phyloP scores from a whole-genome alignment of 176 grass and related monocot species.

The Miscanthus lutarioriparius region DNA sequence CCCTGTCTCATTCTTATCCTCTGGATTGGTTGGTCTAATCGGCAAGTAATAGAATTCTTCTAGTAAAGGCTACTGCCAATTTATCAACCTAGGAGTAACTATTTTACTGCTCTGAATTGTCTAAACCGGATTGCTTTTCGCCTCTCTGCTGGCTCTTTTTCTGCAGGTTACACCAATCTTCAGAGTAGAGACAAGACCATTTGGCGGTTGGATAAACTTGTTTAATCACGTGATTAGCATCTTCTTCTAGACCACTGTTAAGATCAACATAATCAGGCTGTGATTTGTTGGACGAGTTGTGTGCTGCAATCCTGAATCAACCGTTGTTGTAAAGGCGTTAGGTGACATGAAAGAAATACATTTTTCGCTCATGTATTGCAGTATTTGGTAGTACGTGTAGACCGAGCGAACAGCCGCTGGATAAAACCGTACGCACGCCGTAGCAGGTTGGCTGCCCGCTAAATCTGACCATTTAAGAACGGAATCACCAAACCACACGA shows the following conservation, averaged over 20 bases:
- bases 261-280: neutral
- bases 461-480: constrained; percentile 13
- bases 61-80: too few relatives aligned
- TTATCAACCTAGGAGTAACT: too few relatives aligned
- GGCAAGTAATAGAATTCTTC: constrained; percentile 4
- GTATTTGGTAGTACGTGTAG: too few relatives aligned
- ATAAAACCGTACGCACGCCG: constrained; percentile 15
- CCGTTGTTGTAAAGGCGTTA: neutral
- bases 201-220: neutral
- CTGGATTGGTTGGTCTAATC: neutral
- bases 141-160: neutral
- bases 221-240: neutral
- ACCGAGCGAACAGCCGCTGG: neutral
- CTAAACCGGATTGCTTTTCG: neutral
- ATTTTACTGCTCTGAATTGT: neutral
- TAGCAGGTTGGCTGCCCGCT: neutral
- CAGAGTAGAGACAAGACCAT: neutral
- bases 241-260: neutral
- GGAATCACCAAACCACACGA: neutral
- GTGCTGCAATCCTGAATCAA: neutral
- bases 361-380: neutral
- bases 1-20: neutral
- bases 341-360: constrained; percentile 5
- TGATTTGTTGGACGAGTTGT: neutral
- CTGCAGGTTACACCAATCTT: neutral